Conservation (phyloP, 2,329 filamentous ascomycete genomes). For the Allantophomopsis cytisporea region DNA sequence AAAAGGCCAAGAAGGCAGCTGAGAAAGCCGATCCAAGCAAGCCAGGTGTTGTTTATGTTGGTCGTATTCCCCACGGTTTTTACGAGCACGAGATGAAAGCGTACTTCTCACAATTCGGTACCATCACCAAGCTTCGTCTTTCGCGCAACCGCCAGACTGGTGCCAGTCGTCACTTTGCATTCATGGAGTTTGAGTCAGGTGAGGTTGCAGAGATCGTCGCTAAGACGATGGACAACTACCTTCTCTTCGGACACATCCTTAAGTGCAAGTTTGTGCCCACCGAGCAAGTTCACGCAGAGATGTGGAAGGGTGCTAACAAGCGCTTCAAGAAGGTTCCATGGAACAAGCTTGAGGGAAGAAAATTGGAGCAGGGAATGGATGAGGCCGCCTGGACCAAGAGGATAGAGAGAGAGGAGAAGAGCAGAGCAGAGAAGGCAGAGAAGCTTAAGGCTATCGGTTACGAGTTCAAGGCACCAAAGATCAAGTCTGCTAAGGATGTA, state of each 20-base stretch:
- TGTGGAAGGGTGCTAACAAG: conserved; percentile 84
- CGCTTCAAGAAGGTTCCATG: conserved; percentile 82
- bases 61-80: conserved; percentile 87
- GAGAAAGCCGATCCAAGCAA: conserved; percentile 29
- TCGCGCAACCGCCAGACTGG: conserved; percentile 90
- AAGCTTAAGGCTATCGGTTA: conserved; percentile 75
- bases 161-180: conserved; percentile 84
- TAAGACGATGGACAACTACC: conserved; percentile 95
- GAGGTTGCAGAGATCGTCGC: conserved; percentile 85
- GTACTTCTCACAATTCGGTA: conserved; percentile 90
- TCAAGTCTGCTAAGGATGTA: conserved; percentile 50
- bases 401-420: conserved; percentile 58
- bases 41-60: conserved; percentile 78
- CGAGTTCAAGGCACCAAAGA: conserved; percentile 59
- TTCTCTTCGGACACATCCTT: conserved; percentile 86
- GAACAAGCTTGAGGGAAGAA: conserved; percentile 71
- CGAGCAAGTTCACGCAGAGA: conserved; percentile 63
- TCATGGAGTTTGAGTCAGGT: conserved; percentile 69
- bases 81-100: conserved; percentile 90
- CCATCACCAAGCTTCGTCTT: conserved; percentile 63
- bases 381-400: conserved; percentile 69
- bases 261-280: conserved; percentile 70
- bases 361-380: conserved; percentile 58
- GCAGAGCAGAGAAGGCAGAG: conserved; percentile 53
- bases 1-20: conserved; percentile 30